Conservation (phyloP, 2,329 filamentous ascomycete genomes). For the Xylariomycetidae sp. region DNA sequence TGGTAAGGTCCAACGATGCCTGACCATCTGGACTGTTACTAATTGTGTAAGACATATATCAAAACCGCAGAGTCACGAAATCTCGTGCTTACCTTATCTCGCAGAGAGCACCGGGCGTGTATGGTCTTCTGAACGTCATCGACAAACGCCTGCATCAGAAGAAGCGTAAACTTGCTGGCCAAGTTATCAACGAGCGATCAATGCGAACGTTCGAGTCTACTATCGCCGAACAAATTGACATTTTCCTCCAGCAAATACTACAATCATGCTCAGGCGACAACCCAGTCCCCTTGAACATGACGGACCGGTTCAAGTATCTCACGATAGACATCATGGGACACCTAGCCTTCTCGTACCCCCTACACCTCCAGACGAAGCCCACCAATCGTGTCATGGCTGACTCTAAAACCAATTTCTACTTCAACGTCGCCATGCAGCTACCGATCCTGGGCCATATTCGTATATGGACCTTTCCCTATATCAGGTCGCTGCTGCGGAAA, state of each 20-base stretch:
- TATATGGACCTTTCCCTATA: not conserved
- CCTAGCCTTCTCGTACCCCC: slow-evolving; percentile 3
- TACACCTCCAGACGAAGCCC: slow-evolving; percentile 1
- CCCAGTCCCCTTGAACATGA: slow-evolving; percentile 1
- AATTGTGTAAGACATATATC: slow-evolving; percentile 7
- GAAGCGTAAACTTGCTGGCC: not conserved
- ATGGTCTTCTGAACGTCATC: slow-evolving; percentile 6
- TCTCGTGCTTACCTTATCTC: slow-evolving; percentile 6
- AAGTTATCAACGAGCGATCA: slow-evolving; percentile 1
- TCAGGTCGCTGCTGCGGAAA: slow-evolving; percentile 4
- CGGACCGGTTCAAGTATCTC: slow-evolving; percentile 2
- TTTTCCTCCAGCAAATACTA: slow-evolving; percentile 3
- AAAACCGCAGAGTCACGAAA: slow-evolving; percentile 7
- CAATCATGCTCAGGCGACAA: not conserved
- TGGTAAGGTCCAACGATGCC: slow-evolving; percentile 1
- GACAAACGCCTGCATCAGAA: slow-evolving; percentile 4
- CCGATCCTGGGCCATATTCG: slow-evolving; percentile 1
- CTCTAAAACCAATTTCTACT: slow-evolving; percentile 1
- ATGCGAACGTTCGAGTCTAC: slow-evolving; percentile 4
- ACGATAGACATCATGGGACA: slow-evolving; percentile 5
- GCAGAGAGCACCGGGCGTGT: slow-evolving; percentile 2
- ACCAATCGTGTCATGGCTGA: not conserved
- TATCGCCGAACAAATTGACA: slow-evolving; percentile 2
- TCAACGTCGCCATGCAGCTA: slow-evolving; percentile 5
- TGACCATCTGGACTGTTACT: not conserved